phyloP scores from a whole-genome alignment of 768 basidiomycete species.

The Albatrellus ellisii region DNA sequence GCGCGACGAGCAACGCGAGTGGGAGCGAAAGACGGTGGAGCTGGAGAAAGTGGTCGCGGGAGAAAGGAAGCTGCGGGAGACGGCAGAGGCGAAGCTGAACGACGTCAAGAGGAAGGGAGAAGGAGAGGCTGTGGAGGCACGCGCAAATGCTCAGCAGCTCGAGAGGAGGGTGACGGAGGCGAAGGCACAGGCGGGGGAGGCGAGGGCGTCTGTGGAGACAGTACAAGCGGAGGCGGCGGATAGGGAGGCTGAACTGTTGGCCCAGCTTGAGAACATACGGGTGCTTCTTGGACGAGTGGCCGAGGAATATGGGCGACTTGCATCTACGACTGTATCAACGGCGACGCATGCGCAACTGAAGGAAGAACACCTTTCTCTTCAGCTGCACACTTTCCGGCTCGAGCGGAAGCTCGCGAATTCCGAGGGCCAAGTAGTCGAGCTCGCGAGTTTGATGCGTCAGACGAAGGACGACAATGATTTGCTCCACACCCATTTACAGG shows the following conservation, averaged over 20 bases:
- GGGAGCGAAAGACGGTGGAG: conserved; percentile 40
- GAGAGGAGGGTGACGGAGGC: conserved; percentile 26
- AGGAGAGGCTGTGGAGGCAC: conserved; percentile 25
- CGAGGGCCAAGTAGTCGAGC: conserved; percentile 51
- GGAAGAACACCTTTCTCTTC: conserved; percentile 25
- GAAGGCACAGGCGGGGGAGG: conserved; percentile 24
- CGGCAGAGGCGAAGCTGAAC: conserved; percentile 29
- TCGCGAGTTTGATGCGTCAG: conserved; percentile 49
- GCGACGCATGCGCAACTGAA: conserved; percentile 13
- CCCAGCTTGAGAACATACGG: conserved; percentile 38
- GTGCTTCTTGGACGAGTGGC: conserved; percentile 33
- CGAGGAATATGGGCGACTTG: conserved; percentile 28
- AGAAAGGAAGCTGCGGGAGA: conserved; percentile 40
- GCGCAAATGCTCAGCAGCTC: conserved; percentile 20
- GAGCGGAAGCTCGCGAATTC: conserved; percentile 59
- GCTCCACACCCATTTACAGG: conserved; percentile 19
- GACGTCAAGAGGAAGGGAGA: conserved; percentile 31
- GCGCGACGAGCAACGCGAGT: conserved; percentile 40
- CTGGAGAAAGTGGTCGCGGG: conserved; percentile 35
- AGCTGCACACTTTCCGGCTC: conserved; percentile 35
- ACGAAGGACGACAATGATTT: conserved; percentile 37
- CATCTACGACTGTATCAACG: conserved; percentile 16
- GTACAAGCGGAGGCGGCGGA: conserved; percentile 21
- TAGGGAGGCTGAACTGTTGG: conserved; percentile 32
- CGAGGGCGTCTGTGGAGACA: conserved; percentile 20